Base-by-base conservation (phyloP, 495 filamentous ascomycete genomes). In the Neurospora sp. region DNA sequence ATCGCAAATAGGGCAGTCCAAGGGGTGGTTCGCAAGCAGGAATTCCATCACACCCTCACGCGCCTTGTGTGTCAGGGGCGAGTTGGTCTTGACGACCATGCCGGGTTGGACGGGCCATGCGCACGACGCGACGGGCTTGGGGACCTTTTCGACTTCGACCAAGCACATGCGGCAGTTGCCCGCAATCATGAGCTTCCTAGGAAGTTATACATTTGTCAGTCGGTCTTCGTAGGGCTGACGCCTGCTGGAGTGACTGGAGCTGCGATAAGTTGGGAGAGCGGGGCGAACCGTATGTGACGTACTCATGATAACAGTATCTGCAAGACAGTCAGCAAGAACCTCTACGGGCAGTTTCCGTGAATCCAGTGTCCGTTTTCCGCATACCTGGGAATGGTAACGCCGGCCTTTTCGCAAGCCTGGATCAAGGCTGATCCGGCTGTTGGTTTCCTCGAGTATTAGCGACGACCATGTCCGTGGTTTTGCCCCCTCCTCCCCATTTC, bases 111-210 rank as follows among this genome's bases (percentile, higher is more conserved):
- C 96, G 40, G 96, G 96, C 96, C 95, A 98, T 78, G 96, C 96
- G 83, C 96, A 99, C 75, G 96, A 98, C 78, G 96, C 96, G 65
- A 98, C 95, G 68, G 96, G 96, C 83, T 99, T 99, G 38, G 96
- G 96, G 69, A 92, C 89, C 77, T 91, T 88, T 85, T 97, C 96
- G 75, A 99, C 96, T 87, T 99, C 96, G 75, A 99, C 96, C 78
- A 99, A 84, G 84, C 96, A 99, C 96, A 98, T 99, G 85, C 96
- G 94, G 81, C 96, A 99, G 83, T 99, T 99, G 81, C 96, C 96
- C 75, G 96, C 96, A 85, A 99, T 96, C 92, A 96, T 92, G 72
- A 99, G 88, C 84, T 99, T 99, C 82, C 91, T 94, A 74, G 40
- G 72, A 65, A 77, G 77, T 79, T 61, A 79, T 76, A 71, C 77